Evolutionary conservation across 305 asterid genomes (phyloP).

Genomic region (Solanum hybrid): DNA sequence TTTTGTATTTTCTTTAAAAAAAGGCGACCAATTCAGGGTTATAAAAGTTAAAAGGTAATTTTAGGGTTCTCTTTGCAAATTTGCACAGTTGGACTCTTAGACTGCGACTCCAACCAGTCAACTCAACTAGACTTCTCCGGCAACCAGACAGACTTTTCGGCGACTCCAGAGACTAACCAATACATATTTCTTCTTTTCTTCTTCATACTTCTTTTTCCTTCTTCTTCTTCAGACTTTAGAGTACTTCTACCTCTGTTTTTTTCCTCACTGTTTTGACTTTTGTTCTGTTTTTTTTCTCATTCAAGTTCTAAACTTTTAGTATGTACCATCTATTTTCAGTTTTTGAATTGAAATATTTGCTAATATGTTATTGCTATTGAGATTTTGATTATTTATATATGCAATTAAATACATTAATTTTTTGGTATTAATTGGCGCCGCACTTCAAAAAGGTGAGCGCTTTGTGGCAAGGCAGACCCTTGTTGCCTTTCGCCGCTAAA

Average conservation of each 20-base stretch:
- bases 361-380: background rate
- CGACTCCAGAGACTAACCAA: background rate
- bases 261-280: background rate
- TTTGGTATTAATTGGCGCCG: background rate
- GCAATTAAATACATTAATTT: too few relatives aligned
- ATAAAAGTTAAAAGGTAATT: background rate
- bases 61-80: background rate
- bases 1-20: background rate
- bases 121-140: background rate
- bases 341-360: background rate
- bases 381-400: background rate
- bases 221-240: background rate
- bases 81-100: background rate
- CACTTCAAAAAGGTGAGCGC: background rate
- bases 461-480: background rate
- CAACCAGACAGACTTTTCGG: too few relatives aligned
- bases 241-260: background rate
- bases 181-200: background rate
- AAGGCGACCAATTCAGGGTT: background rate
- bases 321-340: background rate
- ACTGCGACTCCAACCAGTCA: background rate
- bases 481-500: background rate
- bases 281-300: background rate
- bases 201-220: background rate
- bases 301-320: background rate